phyloP scores from a whole-genome alignment of 768 basidiomycete species.

The Kockovaella imperatae region DNA sequence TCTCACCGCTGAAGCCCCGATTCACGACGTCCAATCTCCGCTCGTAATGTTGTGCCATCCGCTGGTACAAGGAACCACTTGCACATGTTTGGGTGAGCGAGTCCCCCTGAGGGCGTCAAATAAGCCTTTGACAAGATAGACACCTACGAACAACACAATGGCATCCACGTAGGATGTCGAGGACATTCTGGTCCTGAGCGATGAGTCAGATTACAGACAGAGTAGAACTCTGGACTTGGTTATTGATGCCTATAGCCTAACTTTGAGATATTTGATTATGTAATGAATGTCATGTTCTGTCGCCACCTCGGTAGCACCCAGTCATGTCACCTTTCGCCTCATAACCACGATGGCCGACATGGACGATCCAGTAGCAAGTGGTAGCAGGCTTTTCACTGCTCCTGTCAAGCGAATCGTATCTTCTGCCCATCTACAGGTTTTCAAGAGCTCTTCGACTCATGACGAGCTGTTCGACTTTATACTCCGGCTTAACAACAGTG shows the following conservation, averaged over 20 bases:
- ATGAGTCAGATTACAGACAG: not conserved
- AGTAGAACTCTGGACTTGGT: not conserved
- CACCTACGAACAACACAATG: conserved; percentile 39
- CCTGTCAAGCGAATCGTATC: conserved; percentile 63
- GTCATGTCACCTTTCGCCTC: not conserved
- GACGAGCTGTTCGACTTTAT: conserved; percentile 62
- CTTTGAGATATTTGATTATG: not conserved
- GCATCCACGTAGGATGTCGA: conserved; percentile 25
- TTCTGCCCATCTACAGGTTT: conserved; percentile 68
- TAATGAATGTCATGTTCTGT: not conserved
- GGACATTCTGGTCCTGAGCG: conserved; percentile 14
- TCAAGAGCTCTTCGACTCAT: conserved; percentile 67
- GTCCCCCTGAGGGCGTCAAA: conserved; percentile 26
- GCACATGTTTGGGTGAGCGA: conserved; percentile 37
- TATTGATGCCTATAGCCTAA: not conserved
- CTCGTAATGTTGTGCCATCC: conserved; percentile 65
- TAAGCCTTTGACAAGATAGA: not conserved
- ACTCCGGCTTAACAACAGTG: conserved; percentile 63
- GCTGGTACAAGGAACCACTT: conserved; percentile 57
- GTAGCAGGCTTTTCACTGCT: not conserved
- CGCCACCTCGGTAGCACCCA: not conserved
- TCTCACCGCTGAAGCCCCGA: conserved; percentile 56
- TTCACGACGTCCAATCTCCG: conserved; percentile 80
- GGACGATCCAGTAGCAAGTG: conserved; percentile 2
- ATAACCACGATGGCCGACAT: not conserved